A percentile compares a stretch with the other conserved stretches of the same genome.
Conservation (phyloP, 352 stramenopile species). For the Globisporangium okanoganense region DNA sequence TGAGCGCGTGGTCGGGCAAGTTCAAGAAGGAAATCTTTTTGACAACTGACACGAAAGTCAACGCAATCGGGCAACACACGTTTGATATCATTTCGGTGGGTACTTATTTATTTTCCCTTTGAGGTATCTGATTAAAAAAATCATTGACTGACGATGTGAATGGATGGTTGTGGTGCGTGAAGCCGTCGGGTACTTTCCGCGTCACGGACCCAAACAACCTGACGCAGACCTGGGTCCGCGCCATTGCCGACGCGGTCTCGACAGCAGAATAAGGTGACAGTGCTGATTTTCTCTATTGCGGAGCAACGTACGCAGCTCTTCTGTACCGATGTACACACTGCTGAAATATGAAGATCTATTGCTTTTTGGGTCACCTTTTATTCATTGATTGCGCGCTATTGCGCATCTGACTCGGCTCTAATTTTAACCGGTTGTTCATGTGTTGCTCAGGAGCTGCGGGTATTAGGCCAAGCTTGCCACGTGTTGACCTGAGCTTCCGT, state of each 20-base stretch:
- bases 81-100: constrained; percentile 75
- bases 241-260: constrained; percentile 35
- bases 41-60: constrained; percentile 60
- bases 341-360: neutral
- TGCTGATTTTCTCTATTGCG: neutral
- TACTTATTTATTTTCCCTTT: constrained; percentile 4
- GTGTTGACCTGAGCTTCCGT: neutral
- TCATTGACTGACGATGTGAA: neutral
- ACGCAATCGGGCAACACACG: constrained; percentile 63
- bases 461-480: neutral
- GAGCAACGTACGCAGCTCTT: neutral
- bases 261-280: constrained; percentile 11
- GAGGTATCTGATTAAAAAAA: neutral
- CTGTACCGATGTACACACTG: constrained; percentile 3
- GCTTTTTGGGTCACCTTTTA: neutral
- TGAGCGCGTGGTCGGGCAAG: constrained; percentile 65
- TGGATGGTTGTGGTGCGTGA: neutral
- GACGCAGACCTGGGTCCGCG: constrained; percentile 54
- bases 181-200: constrained; percentile 28
- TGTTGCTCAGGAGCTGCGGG: neutral
- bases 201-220: constrained; percentile 42
- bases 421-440: neutral
- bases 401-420: neutral
- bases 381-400: neutral
- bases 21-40: constrained; percentile 74